Conservation (phyloP, 2,329 filamentous ascomycete genomes). For the Dissoconium aciculare region DNA sequence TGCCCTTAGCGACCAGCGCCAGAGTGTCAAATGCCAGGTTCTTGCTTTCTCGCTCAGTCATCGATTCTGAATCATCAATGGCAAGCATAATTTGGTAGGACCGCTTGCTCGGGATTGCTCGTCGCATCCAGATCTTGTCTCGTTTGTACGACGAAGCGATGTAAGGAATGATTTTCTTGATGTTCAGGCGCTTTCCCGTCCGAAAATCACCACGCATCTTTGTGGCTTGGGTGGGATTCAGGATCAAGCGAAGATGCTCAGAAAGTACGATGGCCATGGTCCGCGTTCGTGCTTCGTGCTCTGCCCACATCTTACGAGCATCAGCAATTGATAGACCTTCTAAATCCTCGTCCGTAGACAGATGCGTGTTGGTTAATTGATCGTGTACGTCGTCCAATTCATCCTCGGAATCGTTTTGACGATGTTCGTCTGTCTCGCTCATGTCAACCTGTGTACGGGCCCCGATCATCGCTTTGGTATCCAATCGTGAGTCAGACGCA, state of each 20-base stretch:
- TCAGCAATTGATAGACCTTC: conserved; percentile 26
- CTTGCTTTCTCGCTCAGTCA: conserved; percentile 68
- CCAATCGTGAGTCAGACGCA: conserved; percentile 8
- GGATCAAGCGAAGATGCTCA: conserved; percentile 87
- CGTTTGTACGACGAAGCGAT: conserved; percentile 97
- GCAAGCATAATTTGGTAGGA: conserved; percentile 95
- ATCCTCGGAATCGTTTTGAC: conserved; percentile 22
- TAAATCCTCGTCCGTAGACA: conserved; percentile 27
- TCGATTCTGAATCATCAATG: conserved; percentile 87
- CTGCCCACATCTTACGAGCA: conserved; percentile 65
- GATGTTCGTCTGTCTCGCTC: conserved; percentile 28
- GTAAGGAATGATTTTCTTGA: conserved; percentile 98
- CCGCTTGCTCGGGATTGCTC: conserved; percentile 79
- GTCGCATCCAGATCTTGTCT: conserved; percentile 99
- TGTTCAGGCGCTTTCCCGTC: conserved; percentile 94
- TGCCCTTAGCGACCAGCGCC: conserved; percentile 71
- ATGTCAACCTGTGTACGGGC: conserved; percentile 28
- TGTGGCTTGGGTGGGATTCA: conserved; percentile 84
- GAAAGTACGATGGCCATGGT: conserved; percentile 77
- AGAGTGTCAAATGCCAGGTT: conserved; percentile 83
- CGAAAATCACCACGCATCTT: conserved; percentile 95
- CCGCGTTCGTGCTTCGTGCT: conserved; percentile 72
- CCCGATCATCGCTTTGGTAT: conserved; percentile 32
- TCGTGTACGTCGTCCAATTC: conserved; percentile 34
- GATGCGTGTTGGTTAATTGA: conserved; percentile 59